These are phyloP conservation scores for Colletotrichum horii DNA, from an alignment of 2,329 filamentous ascomycete genomes.

Conservation along the genomic window DNA sequence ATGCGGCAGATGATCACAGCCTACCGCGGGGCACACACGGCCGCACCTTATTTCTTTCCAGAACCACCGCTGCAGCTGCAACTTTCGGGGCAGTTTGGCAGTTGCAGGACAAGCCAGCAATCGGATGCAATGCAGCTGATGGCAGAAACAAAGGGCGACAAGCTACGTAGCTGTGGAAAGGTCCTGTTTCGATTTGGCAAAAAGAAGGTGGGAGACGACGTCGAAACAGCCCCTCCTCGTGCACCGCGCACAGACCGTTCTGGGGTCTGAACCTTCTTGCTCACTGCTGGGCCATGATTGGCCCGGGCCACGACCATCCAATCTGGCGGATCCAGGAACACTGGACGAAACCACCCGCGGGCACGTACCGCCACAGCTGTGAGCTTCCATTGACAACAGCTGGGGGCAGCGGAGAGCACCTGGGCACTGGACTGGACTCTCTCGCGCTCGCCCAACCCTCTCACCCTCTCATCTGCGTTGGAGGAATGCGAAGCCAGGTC, in stretches of 20 bases:
- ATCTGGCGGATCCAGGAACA: slow-evolving; percentile 13
- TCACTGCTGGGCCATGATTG: neutral
- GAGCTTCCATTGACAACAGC: neutral
- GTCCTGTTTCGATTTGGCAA: neutral
- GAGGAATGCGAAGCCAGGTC: neutral
- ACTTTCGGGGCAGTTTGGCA: slow-evolving; percentile 2
- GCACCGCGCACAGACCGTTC: slow-evolving; percentile 1
- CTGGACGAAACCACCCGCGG: neutral
- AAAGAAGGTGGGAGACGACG: slow-evolving; percentile 10
- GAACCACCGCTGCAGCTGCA: neutral
- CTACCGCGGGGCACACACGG: neutral
- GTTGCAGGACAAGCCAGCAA: neutral
- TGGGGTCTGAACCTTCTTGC: slow-evolving; percentile 6
- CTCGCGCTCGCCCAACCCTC: neutral
- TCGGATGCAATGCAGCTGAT: neutral
- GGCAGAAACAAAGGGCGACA: neutral
- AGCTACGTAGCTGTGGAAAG: neutral
- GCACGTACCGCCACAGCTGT: neutral
- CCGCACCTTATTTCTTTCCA: neutral
- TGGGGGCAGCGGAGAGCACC: neutral
- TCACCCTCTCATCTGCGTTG: neutral
- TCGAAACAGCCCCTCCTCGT: slow-evolving; percentile 18
- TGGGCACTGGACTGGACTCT: neutral
- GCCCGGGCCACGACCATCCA: neutral
- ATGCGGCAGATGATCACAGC: neutral